These are phyloP conservation scores for Pseudevernia furfuracea DNA, from an alignment of 495 filamentous ascomycete species.

Conservation along the genomic window DNA sequence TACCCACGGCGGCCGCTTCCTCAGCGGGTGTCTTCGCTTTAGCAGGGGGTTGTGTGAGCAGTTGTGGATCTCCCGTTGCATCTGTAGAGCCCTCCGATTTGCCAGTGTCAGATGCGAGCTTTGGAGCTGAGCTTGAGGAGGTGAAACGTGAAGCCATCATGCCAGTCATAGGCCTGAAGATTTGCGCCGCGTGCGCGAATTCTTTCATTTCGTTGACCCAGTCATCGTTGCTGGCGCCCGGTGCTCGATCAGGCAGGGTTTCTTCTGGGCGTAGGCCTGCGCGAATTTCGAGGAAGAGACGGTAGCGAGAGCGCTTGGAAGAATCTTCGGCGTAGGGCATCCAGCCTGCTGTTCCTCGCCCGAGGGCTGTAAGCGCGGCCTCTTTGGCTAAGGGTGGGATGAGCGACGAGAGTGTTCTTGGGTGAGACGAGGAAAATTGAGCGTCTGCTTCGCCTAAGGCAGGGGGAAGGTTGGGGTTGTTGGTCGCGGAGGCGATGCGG, in stretches of 20 bases:
- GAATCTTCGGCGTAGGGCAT: constrained; percentile 84
- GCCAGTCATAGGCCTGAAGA: constrained; percentile 87
- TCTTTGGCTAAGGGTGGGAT: constrained; percentile 69
- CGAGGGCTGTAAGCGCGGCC: constrained; percentile 65
- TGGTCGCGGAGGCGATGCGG: constrained; percentile 65
- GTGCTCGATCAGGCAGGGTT: constrained; percentile 49
- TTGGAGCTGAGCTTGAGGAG: constrained; percentile 45
- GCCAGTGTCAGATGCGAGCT: constrained; percentile 38
- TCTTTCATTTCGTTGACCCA: constrained; percentile 77
- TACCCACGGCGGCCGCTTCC: constrained; percentile 80
- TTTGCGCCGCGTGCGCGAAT: constrained; percentile 79
- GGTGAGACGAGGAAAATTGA: constrained; percentile 50
- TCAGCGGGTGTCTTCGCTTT: constrained; percentile 74
- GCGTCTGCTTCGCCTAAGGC: constrained; percentile 62
- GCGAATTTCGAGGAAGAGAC: constrained; percentile 68
- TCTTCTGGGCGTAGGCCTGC: constrained; percentile 53
- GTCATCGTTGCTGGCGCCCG: constrained; percentile 57
- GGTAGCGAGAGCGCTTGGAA: constrained; percentile 68
- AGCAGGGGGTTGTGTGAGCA: constrained; percentile 48
- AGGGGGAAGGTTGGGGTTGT: constrained; percentile 66
- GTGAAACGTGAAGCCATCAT: constrained; percentile 92
- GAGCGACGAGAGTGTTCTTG: constrained; percentile 52
- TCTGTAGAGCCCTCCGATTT: constrained; percentile 28
- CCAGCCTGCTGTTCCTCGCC: constrained; percentile 62
- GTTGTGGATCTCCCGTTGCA: constrained; percentile 23